These are phyloP conservation scores for Pleurotus djamor DNA, from an alignment of 768 basidiomycete genomes.

Conservation along the genomic window DNA sequence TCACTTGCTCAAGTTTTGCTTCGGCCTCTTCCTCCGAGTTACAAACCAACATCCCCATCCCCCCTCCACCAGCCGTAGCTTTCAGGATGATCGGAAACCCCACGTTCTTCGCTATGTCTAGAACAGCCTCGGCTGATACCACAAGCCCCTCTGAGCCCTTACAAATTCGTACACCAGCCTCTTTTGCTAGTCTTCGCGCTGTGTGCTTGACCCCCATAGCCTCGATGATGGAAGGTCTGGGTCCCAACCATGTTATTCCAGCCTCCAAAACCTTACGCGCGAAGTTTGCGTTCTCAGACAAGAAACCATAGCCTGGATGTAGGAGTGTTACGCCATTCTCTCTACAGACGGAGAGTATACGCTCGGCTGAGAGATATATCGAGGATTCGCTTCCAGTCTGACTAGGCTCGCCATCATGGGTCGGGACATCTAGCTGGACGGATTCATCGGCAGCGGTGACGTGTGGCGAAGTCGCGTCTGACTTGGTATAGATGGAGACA, in stretches of 20 bases:
- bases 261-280: slow-evolving; percentile 40
- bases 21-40: slow-evolving; percentile 32
- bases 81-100: slow-evolving; percentile 68
- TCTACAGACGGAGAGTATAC: slow-evolving; percentile 41
- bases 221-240: slow-evolving; percentile 43
- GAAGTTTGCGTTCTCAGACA: slow-evolving; percentile 63
- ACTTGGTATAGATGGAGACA: slow-evolving; percentile 56
- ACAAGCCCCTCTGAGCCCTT: slow-evolving; percentile 56
- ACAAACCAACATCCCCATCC: slow-evolving; percentile 65
- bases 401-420: slow-evolving; percentile 2
- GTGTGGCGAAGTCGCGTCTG: slow-evolving; percentile 58
- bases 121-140: slow-evolving; percentile 34
- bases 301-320: slow-evolving; percentile 65
- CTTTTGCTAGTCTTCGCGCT: slow-evolving; percentile 41
- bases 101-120: slow-evolving; percentile 33
- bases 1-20: slow-evolving; percentile 30
- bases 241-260: slow-evolving; percentile 60
- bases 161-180: slow-evolving; percentile 51
- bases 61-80: slow-evolving; percentile 68
- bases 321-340: slow-evolving; percentile 44
- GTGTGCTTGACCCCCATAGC: slow-evolving; percentile 65
- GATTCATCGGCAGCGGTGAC: slow-evolving; percentile 55
- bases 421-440: slow-evolving; percentile 24
- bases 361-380: slow-evolving; percentile 36
- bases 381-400: slow-evolving; percentile 33